Base-by-base conservation (phyloP, 805 yeast genomes). In the Ogataea trehaloabstinens region DNA sequence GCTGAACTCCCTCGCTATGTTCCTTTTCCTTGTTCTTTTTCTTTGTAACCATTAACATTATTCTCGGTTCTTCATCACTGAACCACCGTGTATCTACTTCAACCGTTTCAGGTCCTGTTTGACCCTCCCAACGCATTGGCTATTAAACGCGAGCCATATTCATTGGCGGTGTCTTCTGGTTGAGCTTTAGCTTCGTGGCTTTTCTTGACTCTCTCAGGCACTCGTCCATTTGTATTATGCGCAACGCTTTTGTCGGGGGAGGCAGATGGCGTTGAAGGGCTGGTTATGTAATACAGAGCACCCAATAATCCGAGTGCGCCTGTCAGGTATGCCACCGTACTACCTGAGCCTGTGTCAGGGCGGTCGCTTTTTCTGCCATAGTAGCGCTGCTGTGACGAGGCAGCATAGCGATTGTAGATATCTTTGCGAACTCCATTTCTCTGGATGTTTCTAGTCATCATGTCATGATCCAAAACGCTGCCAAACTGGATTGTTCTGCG, bases 401-500 rank as follows among this genome's bases (percentile, higher is more conserved):
- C 8, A 28, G 31, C 16, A 19, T 30, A 18, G 11, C 16, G 33
- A 28, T 19, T 28, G 20, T 35, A 38, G 33, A 35, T 40, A 21
- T 42, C 51, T 35, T 49, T 52, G 28, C 46, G 45, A 11, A 55
- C 46, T 1, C 60, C 61, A 19, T 36, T 25, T 16, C 13, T 27
- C 8, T 40, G 35, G 28, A 56, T 22, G 28, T 50, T 46, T 20
- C 58, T 42, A 13, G 43, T 35, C 34, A 48, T 46, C 32, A 58
- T 37, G 33, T 55, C 51, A 35, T 56, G 60, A 11, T 48, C 46
- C 21, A 54, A 41, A 3, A 49, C 29, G 37, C 55, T 55, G 2
- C 58, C 55, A 15, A 45, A 43, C 22, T 49, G 53, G 28, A 48
- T 49, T 27, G 54, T 49, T 22, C 49, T 52, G 28, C 56, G 43